Conservation (phyloP, 495 filamentous ascomycete genomes). For the Aspergillus sparsus region DNA sequence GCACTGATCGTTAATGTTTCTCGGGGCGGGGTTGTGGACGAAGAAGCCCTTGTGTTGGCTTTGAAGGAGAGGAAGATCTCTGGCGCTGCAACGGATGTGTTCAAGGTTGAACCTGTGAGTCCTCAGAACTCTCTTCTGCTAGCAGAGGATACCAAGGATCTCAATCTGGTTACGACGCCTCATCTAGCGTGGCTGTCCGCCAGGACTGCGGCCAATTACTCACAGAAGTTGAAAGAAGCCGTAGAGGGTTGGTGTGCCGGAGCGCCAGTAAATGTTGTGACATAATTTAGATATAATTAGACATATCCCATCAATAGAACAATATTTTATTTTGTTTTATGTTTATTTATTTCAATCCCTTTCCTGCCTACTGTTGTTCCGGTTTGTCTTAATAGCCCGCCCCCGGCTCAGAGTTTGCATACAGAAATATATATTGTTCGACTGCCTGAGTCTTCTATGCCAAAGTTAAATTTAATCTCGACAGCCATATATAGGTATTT, state of each 20-base stretch:
- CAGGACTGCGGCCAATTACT: conserved; percentile 25
- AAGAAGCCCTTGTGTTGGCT: conserved; percentile 52
- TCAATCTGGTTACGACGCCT: conserved; percentile 36
- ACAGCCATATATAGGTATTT: too few species aligned
- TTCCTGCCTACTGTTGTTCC: too few species aligned
- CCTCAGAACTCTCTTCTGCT: conserved; percentile 32
- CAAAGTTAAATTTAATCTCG: too few species aligned
- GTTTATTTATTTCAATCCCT: not conserved
- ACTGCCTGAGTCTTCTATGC: too few species aligned
- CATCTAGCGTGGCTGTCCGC: conserved; percentile 38
- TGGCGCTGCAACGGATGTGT: conserved; percentile 60
- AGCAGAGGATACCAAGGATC: conserved; percentile 25
- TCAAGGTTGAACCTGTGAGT: conserved; percentile 51
- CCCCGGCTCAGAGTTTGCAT: too few species aligned
- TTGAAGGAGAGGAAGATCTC: conserved; percentile 47
- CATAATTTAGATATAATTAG: conserved; percentile 7
- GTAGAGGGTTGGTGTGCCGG: conserved; percentile 27
- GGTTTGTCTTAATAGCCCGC: too few species aligned
- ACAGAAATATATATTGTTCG: too few species aligned
- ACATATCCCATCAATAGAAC: not conserved
- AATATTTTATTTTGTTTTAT: not conserved
- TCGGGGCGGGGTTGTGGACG: conserved; percentile 59
- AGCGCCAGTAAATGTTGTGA: conserved; percentile 22
- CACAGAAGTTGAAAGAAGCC: conserved; percentile 20
- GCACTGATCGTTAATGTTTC: conserved; percentile 59